Percentiles rank a stretch among this genome's conserved stretches.
These are phyloP conservation scores for Fusarium sp. DNA, from an alignment of 2,329 filamentous ascomycete genomes.

Conservation along the genomic window DNA sequence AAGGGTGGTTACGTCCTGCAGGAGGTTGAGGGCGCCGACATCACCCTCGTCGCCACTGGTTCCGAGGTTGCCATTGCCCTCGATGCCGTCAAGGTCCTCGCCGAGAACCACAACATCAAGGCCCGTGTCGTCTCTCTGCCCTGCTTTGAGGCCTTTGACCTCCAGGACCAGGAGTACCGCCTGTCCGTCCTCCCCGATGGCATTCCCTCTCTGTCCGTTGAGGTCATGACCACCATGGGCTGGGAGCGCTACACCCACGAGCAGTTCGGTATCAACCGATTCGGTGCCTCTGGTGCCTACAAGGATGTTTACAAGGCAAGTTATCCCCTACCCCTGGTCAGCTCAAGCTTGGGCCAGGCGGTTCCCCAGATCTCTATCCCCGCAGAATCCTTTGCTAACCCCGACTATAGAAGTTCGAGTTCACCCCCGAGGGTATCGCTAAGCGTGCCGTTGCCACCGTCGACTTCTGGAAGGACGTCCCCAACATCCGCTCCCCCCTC, in stretches of 20 bases:
- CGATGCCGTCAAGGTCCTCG: constrained; percentile 90
- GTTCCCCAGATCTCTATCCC: background rate
- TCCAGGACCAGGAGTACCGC: constrained; percentile 93
- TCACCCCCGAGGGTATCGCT: constrained; percentile 95
- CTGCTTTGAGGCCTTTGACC: constrained; percentile 97
- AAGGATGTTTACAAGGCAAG: constrained; percentile 95
- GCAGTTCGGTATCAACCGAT: constrained; percentile 99
- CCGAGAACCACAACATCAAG: constrained; percentile 87
- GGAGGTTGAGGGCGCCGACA: constrained; percentile 83
- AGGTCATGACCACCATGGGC: constrained; percentile 96
- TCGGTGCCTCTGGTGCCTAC: constrained; percentile 97
- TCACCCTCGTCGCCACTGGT: constrained; percentile 94
- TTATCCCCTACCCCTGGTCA: constrained; percentile 30
- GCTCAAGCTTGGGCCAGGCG: constrained; percentile 2
- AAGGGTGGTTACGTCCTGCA: constrained; percentile 96
- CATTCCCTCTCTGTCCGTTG: constrained; percentile 91
- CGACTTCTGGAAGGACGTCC: constrained; percentile 95
- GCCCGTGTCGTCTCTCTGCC: constrained; percentile 95
- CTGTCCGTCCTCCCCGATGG: constrained; percentile 93
- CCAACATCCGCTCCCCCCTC: constrained; percentile 92
- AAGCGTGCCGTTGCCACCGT: constrained; percentile 94
- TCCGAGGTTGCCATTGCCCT: constrained; percentile 96
- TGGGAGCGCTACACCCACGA: constrained; percentile 99
- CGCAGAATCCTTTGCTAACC: constrained; percentile 49
- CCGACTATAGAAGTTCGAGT: constrained; percentile 89